Evolutionary conservation across 2,329 filamentous ascomycete genomes (phyloP), one percentile per base, ranked within the genome.

Genomic region (Penicillium decumbens): DNA sequence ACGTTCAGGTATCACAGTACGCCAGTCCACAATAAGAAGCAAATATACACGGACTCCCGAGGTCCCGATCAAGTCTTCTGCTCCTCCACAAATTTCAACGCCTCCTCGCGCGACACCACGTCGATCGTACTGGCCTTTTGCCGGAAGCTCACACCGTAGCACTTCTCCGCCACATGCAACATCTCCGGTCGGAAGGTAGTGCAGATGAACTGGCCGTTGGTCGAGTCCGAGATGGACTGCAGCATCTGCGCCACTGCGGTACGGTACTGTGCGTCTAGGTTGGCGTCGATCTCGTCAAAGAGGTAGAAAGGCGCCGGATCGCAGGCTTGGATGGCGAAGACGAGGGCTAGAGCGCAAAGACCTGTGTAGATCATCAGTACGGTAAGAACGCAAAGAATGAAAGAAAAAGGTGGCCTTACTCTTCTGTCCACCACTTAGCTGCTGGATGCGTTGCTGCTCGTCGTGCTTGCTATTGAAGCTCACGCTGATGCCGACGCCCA

Each of bases 381-480:
- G 18, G 6, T 13, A 4, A 9, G 7, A 29, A 29, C 4, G 3
- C 28, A 27, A 33, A 30, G 20, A 3, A 18, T 4, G 8, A 37
- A 12, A 33, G 24, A 35, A 27, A 23, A 9, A 9, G 25, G 25
- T 9, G 8, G n/a, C 35, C 85, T 79, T 74, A 90, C 89, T 95
- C 80, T 98, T 98, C 66, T 98, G 93, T 28, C 93, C 93, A 77
- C 93, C 93, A 61, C 88, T 95, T 55, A 98, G 82, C 71, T 98
- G 93, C 72, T 96, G 90, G 62, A 98, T 97, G 55, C 90, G 88
- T 69, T 98, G 93, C 72, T 98, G 93, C 66, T 98, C 93, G 63
- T 98, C 93, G 58, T 95, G 87, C 73, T 96, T 96, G 60, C 89
- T 95, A 76, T 98, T 98, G 80, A 98, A 98, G 48, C 90, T 95